phyloP scores from a whole-genome alignment of 345 rosid species.

The thale cress (Arabidopsis thaliana) region TAIR10.1 NC_003070.9:20281001-20281500 shows the following conservation, averaged over 20 bases:
- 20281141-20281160: not conserved
- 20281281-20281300: slow-evolving; percentile 13
- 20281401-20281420: slow-evolving; percentile 23
- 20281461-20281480: slow-evolving; percentile 27
- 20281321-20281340: not conserved
- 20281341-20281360: not conserved
- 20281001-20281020: slow-evolving; percentile 44
- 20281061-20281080: slow-evolving; percentile 40
- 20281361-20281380: slow-evolving; percentile 40
- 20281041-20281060: slow-evolving; percentile 49
- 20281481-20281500: not conserved
- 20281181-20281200: slow-evolving; percentile 66
- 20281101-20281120: slow-evolving; percentile 30
- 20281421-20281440: slow-evolving; percentile 46
- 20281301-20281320: not conserved
- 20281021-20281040: slow-evolving; percentile 44
- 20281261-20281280: slow-evolving; percentile 16
- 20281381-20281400: slow-evolving; percentile 31
- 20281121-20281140: not conserved
- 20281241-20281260: slow-evolving; percentile 39
- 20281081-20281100: slow-evolving; percentile 47
- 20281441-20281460: slow-evolving; percentile 24
- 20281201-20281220: slow-evolving; percentile 50
- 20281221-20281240: slow-evolving; percentile 57
- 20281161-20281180: slow-evolving; percentile 9